Percentiles rank a stretch among this genome's conserved stretches.
phyloP scores from a whole-genome alignment of 2,329 filamentous ascomycete genomes.

The Colletotrichum magnum region DNA sequence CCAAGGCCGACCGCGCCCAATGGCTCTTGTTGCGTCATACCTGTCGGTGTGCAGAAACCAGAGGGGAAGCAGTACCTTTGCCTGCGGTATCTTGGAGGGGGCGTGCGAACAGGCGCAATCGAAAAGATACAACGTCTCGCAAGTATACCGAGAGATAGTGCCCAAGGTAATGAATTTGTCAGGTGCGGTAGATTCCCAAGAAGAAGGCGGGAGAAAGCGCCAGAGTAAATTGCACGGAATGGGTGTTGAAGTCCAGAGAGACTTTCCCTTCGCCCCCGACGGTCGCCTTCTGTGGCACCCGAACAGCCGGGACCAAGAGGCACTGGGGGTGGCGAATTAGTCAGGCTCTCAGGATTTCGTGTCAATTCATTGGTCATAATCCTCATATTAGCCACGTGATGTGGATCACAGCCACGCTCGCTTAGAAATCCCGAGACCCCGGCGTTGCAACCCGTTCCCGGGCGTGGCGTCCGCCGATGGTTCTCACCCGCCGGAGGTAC shows the following conservation, averaged over 20 bases:
- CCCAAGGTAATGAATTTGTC: slow-evolving; percentile 2
- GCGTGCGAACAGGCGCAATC: slow-evolving; percentile 11
- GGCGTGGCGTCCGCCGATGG: slow-evolving; percentile 11
- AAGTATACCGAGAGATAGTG: not conserved
- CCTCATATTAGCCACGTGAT: not conserved
- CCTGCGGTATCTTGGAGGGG: not conserved
- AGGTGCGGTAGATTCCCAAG: not conserved
- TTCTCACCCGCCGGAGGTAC: not conserved
- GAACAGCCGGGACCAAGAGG: slow-evolving; percentile 6
- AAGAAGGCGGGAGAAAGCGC: slow-evolving; percentile 10
- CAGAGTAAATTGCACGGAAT: slow-evolving; percentile 8
- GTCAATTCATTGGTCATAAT: not conserved
- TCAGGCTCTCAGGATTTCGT: not conserved
- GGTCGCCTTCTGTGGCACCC: slow-evolving; percentile 1
- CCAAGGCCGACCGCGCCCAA: slow-evolving; percentile 15
- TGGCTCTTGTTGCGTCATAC: slow-evolving; percentile 15
- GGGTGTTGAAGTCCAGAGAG: slow-evolving; percentile 3
- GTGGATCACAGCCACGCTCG: slow-evolving; percentile 12
- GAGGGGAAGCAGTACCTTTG: not conserved
- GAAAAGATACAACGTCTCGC: not conserved
- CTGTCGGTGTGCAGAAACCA: not conserved
- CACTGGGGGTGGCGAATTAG: slow-evolving; percentile 16
- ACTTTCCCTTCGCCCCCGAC: not conserved
- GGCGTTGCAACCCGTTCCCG: not conserved
- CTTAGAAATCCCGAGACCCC: not conserved